A percentile compares a stretch with the other conserved stretches of the same genome.
Conservation (phyloP, 129 eudicot species). For the Heracleum sosnowskyi region DNA sequence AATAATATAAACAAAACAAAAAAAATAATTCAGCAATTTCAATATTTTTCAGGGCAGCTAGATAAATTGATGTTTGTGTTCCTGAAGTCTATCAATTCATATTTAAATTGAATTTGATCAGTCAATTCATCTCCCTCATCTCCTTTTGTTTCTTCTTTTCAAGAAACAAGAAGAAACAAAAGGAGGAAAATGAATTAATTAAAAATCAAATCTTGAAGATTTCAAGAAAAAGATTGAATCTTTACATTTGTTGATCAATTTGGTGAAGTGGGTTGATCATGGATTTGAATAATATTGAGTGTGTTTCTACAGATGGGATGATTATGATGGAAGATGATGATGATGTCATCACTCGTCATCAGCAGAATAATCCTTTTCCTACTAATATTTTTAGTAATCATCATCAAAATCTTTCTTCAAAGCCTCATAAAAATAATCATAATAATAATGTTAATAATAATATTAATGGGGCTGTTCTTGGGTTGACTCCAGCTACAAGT, state of each 20-base stretch:
- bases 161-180: background rate
- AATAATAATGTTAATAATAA: slow-evolving; percentile 9
- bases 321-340: slow-evolving; percentile 45
- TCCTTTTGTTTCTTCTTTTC: slow-evolving; percentile 9
- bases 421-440: background rate
- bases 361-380: background rate
- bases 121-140: background rate
- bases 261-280: slow-evolving; percentile 11
- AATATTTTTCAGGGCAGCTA: slow-evolving; percentile 1
- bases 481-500: slow-evolving; percentile 46
- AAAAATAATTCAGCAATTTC: background rate
- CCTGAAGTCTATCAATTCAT: background rate
- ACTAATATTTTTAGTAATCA: slow-evolving; percentile 11
- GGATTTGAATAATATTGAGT: slow-evolving; percentile 51
- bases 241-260: background rate
- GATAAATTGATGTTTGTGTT: background rate
- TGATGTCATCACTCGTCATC: slow-evolving; percentile 33
- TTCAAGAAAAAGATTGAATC: background rate
- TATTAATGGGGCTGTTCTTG: slow-evolving; percentile 14
- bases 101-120: background rate
- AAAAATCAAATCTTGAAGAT: background rate
- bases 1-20: background rate
- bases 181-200: background rate
- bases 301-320: slow-evolving; percentile 42
- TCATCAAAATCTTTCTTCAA: background rate